Base-by-base conservation (phyloP, 1,284 basidiomycete genomes). In the Heliocybe sulcata region DNA sequence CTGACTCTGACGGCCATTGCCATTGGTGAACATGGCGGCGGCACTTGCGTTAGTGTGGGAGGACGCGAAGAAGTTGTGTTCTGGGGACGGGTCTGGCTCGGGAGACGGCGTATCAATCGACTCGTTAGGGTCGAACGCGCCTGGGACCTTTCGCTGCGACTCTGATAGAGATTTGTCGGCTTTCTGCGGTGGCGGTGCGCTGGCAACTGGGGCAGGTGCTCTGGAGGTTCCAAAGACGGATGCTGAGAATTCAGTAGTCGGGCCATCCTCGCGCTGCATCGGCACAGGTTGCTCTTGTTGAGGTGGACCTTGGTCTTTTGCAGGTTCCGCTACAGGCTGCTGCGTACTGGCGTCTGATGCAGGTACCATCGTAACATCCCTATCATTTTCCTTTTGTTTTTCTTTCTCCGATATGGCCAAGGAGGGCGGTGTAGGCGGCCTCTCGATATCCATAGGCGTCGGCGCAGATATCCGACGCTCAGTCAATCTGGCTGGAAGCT, bases 401-500 rank as follows among this genome's bases (percentile, higher is more conserved):
- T 31, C 29, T 31, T 42, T 3, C 4, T 42, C 19, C 16, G 38
- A 20, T 20, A 42, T 16, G 6, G 38, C 38, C 38, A 42, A 20
- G 8, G 38, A 42, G 38, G 38, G 38, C n/a, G 38, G 38, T n/a
- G 38, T 42, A 42, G 38, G 38, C 6, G 38, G 38, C 12, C 38
- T 16, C 6, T 42, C 38, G 16, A 42, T 6, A 42, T 42, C 19
- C 38, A 16, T 57, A 8, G 53, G 26, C 54, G 63, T 45, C 63
- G 58, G 54, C 27, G 53, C 57, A 38, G 58, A 55, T 45, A 52
- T 52, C 60, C 42, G 54, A 57, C n/a, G 52, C 27, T 49, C 53
- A 56, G 38, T 47, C 54, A 51, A 35, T 57, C 60, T 52, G 62
- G 64, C 35, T 52, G 55, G 23, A 60, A 59, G 2, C 29, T 59